Evolutionary conservation across 2,329 filamentous ascomycete genomes (phyloP).

Genomic region (Xenoacremonium recifei): DNA sequence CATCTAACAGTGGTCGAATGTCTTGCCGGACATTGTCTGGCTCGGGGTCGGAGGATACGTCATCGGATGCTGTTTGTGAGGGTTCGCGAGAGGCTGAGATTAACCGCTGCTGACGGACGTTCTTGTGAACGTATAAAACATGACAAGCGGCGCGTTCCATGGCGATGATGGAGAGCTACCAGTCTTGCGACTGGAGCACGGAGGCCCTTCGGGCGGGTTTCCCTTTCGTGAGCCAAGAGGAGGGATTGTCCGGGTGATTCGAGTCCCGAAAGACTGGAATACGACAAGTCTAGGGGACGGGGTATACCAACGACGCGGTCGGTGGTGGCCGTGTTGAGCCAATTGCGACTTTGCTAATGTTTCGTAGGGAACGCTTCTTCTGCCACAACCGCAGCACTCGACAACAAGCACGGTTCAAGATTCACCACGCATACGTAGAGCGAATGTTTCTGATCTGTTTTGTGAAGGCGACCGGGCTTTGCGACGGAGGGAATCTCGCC

Average conservation of each 20-base stretch:
- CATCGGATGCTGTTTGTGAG: conserved; percentile 12
- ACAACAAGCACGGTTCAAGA: background rate
- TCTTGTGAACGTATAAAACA: conserved; percentile 60
- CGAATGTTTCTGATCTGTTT: no score
- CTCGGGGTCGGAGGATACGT: conserved; percentile 27
- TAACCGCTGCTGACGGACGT: conserved; percentile 46
- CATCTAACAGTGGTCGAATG: conserved; percentile 48
- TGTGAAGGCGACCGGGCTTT: background rate
- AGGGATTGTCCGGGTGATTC: conserved; percentile 6
- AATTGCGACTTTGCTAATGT: no score
- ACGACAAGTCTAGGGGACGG: conserved; percentile 4
- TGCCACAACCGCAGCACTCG: background rate
- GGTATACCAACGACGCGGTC: no score
- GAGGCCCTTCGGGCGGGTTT: conserved; percentile 41
- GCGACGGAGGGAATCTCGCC: background rate
- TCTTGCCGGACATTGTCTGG: conserved; percentile 44
- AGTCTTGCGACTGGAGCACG: conserved; percentile 61
- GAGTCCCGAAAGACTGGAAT: conserved; percentile 13
- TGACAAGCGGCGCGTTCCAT: conserved; percentile 60
- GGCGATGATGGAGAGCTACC: conserved; percentile 53
- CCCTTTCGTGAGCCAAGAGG: conserved; percentile 19
- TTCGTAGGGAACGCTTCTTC: no score
- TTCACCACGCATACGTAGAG: background rate
- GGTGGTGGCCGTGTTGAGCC: no score
- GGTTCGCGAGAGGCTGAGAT: conserved; percentile 30